Percentiles rank a stretch among this genome's conserved stretches.
Conservation (phyloP, 139 green algal species). For the Medakamo hakoo region DNA sequence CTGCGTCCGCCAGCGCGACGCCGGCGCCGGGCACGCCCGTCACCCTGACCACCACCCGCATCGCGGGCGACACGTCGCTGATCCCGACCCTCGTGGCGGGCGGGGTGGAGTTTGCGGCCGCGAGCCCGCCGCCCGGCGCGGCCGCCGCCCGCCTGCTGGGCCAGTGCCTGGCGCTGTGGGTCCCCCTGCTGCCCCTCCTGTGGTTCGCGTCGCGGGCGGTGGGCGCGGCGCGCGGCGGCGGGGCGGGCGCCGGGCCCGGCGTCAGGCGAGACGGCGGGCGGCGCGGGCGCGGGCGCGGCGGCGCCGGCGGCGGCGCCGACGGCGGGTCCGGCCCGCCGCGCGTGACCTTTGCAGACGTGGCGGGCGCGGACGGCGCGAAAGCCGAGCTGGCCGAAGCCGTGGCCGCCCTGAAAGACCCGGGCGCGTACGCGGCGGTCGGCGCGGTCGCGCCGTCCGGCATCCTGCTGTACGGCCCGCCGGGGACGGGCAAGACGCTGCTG, state of each 20-base stretch:
- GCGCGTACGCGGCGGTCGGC: conserved; percentile 50
- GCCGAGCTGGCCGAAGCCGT: conserved; percentile 79
- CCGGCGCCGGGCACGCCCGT: background rate
- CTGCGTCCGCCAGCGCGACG: background rate
- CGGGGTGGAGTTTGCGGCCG: background rate
- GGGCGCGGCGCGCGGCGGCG: too few relatives aligned
- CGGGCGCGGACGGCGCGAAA: conserved; percentile 91
- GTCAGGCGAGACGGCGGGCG: too few relatives aligned
- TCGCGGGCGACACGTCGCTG: background rate
- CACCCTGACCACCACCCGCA: background rate
- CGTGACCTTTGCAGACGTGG: conserved; percentile 82
- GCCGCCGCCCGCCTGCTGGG: background rate
- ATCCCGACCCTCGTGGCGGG: background rate
- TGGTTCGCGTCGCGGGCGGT: background rate
- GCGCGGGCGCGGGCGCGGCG: too few relatives aligned
- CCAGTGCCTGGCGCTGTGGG: background rate
- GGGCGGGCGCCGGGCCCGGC: too few relatives aligned
- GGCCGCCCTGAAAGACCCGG: conserved; percentile 39
- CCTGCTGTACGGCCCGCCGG: conserved; percentile 55
- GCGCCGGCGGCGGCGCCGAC: too few relatives aligned
- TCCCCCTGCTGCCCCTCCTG: background rate
- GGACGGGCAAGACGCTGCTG: conserved; percentile 75
- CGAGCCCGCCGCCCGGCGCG: too few relatives aligned
- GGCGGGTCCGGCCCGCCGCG: too few relatives aligned
- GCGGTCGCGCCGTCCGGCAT: conserved; percentile 54